Base-by-base conservation (phyloP, 768 basidiomycete genomes). In the Tylopilus sp. region DNA sequence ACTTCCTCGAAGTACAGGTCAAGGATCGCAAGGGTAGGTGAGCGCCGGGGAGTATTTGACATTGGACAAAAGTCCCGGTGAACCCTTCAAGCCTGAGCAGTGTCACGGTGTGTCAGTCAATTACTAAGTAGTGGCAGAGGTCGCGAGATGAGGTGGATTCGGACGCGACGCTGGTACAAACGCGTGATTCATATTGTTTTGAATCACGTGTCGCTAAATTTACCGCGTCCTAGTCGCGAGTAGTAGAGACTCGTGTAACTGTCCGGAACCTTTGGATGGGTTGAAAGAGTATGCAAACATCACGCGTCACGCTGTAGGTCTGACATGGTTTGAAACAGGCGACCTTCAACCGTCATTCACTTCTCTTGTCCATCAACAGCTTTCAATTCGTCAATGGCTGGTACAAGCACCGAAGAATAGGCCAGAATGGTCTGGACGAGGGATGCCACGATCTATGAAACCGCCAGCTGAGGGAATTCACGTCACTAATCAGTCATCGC, bases 1-100 rank as follows among this genome's bases (percentile, higher is more conserved):
- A 80, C 74, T 46, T 65, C 61, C 30, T 68, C 53, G 57, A 76
- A 82, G 52, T 80, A 80, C 47, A 69, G 63, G 23, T 69, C 57
- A 22, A 83, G 69, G 11, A 82, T 60, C 2, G 67, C 48, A 23
- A 65, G 46, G 11, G 69, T 67, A 28, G 69, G 51, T 2, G 58
- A 45, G 18, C 17, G 44, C 7, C 26, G 53, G 2, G 45, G 15
- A 15, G 12, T 21, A 36, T 28, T 35, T 15, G 49, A 26, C 49
- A 64, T 58, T 30, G 17, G 4, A 23, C 26, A 18, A 17, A 35
- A 23, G 13, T n/a, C n/a, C n/a, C n/a, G n/a, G n/a, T 8, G 20
- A n/a, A 26, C 30, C 25, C 22, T 30, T 44, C 6, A 22, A 30
- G 35, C 20, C 25, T n/a, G 33, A 45, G 23, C 18, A 28, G 28